Evolutionary conservation across 208 protist genomes (phyloP).

Genomic region (Giardia duodenalis): DNA sequence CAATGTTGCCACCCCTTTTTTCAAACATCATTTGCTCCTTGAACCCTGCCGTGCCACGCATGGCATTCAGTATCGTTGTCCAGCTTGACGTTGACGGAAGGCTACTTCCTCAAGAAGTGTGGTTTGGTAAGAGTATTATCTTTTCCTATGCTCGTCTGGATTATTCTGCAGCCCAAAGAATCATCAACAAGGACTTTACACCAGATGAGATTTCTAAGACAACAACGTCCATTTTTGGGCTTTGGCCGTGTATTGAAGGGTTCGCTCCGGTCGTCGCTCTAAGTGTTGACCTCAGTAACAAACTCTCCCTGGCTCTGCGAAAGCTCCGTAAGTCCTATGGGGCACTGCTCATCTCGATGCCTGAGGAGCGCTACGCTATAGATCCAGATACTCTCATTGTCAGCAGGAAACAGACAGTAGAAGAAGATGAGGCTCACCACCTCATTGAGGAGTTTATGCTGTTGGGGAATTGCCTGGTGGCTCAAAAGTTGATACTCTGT

Average conservation of each 20-base stretch:
- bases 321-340: neutral
- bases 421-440: conserved; percentile 25
- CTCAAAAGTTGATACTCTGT: neutral
- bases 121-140: conserved; percentile 23
- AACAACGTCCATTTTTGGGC: neutral
- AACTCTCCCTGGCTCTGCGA: neutral
- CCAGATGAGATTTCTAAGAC: neutral
- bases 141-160: neutral
- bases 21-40: conserved; percentile 30
- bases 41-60: neutral
- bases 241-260: neutral
- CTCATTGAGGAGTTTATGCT: conserved; percentile 44
- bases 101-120: neutral
- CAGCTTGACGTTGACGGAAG: neutral
- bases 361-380: neutral
- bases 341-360: neutral
- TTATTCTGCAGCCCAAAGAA: conserved; percentile 23
- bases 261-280: neutral
- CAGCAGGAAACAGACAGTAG: neutral
- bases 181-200: neutral
- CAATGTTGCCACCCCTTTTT: conserved; percentile 30
- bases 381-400: neutral
- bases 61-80: neutral
- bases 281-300: conserved; percentile 7
- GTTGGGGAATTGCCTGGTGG: conserved; percentile 23